phyloP scores from a whole-genome alignment of 495 filamentous ascomycete genomes.

The Penicillium malachiteum region DNA sequence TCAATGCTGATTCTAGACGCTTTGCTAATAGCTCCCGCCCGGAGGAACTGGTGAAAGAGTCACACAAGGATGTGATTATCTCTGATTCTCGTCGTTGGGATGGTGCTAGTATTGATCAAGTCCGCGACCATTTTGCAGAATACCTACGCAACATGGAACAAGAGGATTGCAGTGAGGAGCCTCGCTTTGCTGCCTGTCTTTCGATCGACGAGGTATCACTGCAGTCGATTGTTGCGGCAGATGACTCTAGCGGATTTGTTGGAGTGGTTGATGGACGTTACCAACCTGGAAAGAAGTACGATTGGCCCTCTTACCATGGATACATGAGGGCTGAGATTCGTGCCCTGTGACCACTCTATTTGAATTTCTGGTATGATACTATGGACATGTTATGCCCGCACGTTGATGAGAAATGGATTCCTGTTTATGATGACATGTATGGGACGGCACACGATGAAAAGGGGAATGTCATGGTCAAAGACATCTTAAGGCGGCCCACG shows the following conservation, averaged over 20 bases:
- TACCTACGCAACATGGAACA: background rate
- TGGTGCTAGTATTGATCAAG: constrained; percentile 1
- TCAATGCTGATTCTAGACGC: background rate
- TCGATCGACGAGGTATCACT: background rate
- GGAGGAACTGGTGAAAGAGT: constrained; percentile 1
- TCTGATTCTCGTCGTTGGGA: constrained; percentile 2
- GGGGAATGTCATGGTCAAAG: background rate
- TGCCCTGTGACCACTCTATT: background rate
- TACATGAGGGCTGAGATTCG: background rate
- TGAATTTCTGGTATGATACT: background rate
- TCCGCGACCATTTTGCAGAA: constrained; percentile 2
- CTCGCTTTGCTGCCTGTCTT: background rate
- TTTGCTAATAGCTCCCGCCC: background rate
- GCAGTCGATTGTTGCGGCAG: background rate
- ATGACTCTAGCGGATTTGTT: background rate
- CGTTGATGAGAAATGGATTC: constrained; percentile 1
- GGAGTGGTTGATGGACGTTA: constrained; percentile 5
- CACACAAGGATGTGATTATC: constrained; percentile 9
- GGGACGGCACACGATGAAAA: background rate
- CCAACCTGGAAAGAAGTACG: background rate
- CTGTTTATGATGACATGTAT: background rate
- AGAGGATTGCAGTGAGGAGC: background rate
- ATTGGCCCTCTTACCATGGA: constrained; percentile 3
- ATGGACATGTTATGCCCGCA: background rate
- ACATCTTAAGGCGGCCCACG: too few relatives aligned